Base-by-base conservation (phyloP, 2,329 filamentous ascomycete species). In the Phialophora tarda region DNA sequence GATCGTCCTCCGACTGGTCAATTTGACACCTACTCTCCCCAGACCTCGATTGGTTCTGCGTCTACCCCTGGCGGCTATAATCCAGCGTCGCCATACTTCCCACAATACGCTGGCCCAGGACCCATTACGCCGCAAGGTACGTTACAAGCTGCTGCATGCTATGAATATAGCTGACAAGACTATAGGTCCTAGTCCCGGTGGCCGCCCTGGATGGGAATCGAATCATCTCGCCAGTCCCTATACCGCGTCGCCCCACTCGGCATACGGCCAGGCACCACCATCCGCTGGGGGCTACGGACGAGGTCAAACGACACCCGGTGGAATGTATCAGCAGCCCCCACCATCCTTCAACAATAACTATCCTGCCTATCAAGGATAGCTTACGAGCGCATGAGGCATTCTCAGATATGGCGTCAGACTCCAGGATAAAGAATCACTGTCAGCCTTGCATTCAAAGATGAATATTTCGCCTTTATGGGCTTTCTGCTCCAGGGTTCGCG, bases 1-100 rank as follows among this genome's bases (percentile, higher is more conserved):
- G 95, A 99, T 81, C 96, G 97, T 82, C 93, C 93, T 61, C 92
- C 95, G 30, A 93, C 88, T 74, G 86, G 89, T 72, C 85, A 91
- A 75, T 91, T 90, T 73, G 96, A 97, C 74, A 91, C 92, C 73
- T 94, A 91, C 77, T 89, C 91, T 73, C 90, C 93, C 62, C 91
- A 93, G 77, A 91, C 88, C 74, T 89, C 85, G 74, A 89, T 88
- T 80, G 89, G 85, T 72, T 88, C 86, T 61, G 89, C 85, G 73
- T 89, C 88, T 80, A 89, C 85, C 72, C 87, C 86, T 62, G 83
- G 82, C 61, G 89, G 84, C 63, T 97, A 78, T 73, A 89, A 91
- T 70, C 91, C 89, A 74, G 91, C 92, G 53, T 91, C 92, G 66
- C 82, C 84, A 41, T 97, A 92, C 83, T 98, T 97, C 79, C 93